Percentiles rank a stretch among this genome's conserved stretches.
These are phyloP conservation scores for Hamamelis virginiana DNA, from an alignment of 164 flowering plant species.

Conservation along the genomic window DNA sequence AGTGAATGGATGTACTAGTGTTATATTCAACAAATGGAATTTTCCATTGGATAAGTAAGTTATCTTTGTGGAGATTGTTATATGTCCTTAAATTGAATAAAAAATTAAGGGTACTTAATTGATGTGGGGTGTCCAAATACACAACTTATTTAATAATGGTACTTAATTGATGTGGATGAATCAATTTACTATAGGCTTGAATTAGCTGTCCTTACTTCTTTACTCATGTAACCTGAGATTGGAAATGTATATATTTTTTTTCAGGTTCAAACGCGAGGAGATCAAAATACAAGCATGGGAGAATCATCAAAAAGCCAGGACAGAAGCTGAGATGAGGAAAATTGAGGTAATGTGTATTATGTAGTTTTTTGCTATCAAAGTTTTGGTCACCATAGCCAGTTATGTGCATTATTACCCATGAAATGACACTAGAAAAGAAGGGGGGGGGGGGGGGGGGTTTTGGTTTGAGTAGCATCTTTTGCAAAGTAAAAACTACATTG, in stretches of 20 bases:
- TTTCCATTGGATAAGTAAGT: too few relatives aligned
- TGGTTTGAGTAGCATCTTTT: too few relatives aligned
- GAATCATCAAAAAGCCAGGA: constrained; percentile 79
- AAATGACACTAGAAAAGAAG: too few relatives aligned
- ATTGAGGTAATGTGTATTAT: constrained; percentile 51
- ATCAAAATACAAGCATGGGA: constrained; percentile 89
- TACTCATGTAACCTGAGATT: constrained; percentile 4
- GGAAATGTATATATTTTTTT: constrained; percentile 9
- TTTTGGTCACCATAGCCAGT: background rate
- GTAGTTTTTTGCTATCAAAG: background rate
- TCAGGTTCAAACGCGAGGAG: constrained; percentile 86
- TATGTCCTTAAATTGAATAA: too few relatives aligned
- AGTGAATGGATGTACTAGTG: too few relatives aligned
- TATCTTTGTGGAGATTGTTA: too few relatives aligned
- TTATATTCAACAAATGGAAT: too few relatives aligned
- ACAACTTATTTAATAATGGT: background rate
- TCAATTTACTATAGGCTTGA: background rate
- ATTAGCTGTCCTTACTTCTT: background rate
- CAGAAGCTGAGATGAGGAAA: constrained; percentile 86
- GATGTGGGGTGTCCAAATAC: background rate
- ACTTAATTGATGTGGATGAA: background rate
- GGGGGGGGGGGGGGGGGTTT: too few relatives aligned
- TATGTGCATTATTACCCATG: too few relatives aligned
- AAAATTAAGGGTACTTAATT: too few relatives aligned
- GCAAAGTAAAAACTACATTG: too few relatives aligned